Conservation (phyloP, 2,329 filamentous ascomycete genomes). For the Colletotrichum sp. region DNA sequence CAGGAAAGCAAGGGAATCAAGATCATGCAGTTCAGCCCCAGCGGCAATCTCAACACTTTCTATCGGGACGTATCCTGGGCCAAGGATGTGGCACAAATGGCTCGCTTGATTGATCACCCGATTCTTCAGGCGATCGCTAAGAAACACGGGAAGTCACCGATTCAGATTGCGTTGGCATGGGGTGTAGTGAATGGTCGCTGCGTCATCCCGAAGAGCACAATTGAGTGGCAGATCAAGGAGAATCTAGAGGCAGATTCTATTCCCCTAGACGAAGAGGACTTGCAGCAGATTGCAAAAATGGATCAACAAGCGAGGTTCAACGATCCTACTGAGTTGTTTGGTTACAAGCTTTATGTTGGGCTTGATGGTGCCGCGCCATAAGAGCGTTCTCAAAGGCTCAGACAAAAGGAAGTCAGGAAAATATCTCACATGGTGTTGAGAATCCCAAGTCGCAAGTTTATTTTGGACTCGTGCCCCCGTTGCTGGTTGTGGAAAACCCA, state of each 20-base stretch:
- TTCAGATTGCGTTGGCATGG: conserved; percentile 36
- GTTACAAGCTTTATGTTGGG: not conserved
- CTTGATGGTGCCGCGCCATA: not conserved
- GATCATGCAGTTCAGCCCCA: too few species aligned
- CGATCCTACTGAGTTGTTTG: not conserved
- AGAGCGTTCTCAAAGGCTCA: not conserved
- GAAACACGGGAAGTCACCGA: conserved; percentile 32
- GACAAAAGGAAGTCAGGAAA: not conserved
- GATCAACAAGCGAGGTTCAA: not conserved
- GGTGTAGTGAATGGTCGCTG: conserved; percentile 33
- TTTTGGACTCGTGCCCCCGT: not conserved
- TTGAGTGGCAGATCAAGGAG: conserved; percentile 20
- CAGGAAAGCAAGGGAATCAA: too few species aligned
- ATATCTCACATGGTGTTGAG: not conserved
- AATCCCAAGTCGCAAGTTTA: not conserved
- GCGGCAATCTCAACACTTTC: too few species aligned
- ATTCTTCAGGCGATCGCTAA: not conserved
- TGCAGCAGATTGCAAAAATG: not conserved
- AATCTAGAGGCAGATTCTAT: not conserved
- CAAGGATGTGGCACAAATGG: too few species aligned
- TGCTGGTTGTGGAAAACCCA: not conserved
- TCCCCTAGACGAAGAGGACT: not conserved
- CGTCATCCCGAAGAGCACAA: conserved; percentile 39
- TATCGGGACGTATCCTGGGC: too few species aligned
- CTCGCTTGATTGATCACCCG: too few species aligned